Base-by-base conservation (phyloP, 2,329 filamentous ascomycete genomes). In the Cladorrhinum sp. region DNA sequence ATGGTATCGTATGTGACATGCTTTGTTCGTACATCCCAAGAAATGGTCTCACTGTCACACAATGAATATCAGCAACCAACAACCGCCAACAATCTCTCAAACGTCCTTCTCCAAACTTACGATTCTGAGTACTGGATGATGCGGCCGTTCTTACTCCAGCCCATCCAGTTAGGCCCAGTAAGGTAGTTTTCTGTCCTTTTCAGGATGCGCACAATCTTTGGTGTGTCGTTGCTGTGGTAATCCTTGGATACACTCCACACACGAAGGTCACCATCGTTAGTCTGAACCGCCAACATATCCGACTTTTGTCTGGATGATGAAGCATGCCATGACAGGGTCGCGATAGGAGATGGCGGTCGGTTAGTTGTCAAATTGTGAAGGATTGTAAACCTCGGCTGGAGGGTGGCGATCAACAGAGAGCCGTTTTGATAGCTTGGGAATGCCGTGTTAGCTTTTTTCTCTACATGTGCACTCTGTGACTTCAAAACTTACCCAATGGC, bases 11-110 rank as follows among this genome's bases (percentile, higher is more conserved):
- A 96, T 2, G 92, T 93, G 67, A 99, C 92, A 71, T 96, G 89
- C 73, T 98, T 98, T n/a, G 95, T 99, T 65, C 93, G 85, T 50
- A 99, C 95, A 79, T 99, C 95, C 93, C 95, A 99, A 60, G 92
- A 89, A 69, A 91, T 87, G 38, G 93, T 96, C 81, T 96, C 90
- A 58, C 93, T 92, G 72, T 68, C 64, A 52, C 50, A 67, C 41
- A 45, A 13, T 7, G 16, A 16, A 61, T 70, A 68, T 70, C 58
- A 56, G 64, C 50, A 62, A 60, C 50, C 49, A 25, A 38, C 50
- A 24, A 53, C 25, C 32, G 18, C 38, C 9, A 58, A 41, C 22
- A 32, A 10, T 13, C 23, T 38, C 4, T 36, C 56, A 10, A 20
- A 18, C 36, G n/a, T n/a, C 41, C 23, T 32, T n/a, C 2, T 22